phyloP scores from a whole-genome alignment of 2,329 filamentous ascomycete species.

The Trichoderma harzianum region DNA sequence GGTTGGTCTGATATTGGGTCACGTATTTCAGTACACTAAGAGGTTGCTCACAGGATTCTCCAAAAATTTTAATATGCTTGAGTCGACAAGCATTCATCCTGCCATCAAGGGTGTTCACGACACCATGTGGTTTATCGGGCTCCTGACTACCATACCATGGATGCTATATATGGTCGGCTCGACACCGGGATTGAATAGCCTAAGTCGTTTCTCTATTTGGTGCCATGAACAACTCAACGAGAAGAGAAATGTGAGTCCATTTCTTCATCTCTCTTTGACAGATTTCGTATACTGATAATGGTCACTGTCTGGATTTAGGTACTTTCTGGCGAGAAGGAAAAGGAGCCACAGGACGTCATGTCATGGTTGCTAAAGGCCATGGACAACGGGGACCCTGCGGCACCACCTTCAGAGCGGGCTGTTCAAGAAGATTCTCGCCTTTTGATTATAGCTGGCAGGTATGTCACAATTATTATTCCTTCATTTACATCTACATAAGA shows the following conservation, averaged over 20 bases:
- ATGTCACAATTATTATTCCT: not conserved
- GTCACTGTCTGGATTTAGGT: not conserved
- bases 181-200: constrained; percentile 34
- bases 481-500: not conserved
- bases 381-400: not conserved
- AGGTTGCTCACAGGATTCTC: not conserved
- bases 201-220: constrained; percentile 27
- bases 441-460: not conserved
- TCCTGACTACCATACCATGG: not conserved
- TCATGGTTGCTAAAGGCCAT: not conserved
- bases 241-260: not conserved
- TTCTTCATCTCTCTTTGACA: not conserved
- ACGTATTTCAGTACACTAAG: not conserved
- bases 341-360: not conserved
- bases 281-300: not conserved
- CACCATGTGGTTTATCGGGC: not conserved
- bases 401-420: not conserved
- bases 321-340: not conserved
- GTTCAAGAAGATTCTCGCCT: not conserved
- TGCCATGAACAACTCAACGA: constrained; percentile 23
- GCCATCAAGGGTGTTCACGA: not conserved
- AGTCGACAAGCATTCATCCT: not conserved
- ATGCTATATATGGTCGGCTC: constrained; percentile 28
- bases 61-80: not conserved
- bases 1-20: not conserved